Percentiles rank a stretch among this genome's conserved stretches.
Evolutionary conservation across 2,329 filamentous ascomycete species (phyloP).

Genomic region (Trichoderma endophyticum): DNA sequence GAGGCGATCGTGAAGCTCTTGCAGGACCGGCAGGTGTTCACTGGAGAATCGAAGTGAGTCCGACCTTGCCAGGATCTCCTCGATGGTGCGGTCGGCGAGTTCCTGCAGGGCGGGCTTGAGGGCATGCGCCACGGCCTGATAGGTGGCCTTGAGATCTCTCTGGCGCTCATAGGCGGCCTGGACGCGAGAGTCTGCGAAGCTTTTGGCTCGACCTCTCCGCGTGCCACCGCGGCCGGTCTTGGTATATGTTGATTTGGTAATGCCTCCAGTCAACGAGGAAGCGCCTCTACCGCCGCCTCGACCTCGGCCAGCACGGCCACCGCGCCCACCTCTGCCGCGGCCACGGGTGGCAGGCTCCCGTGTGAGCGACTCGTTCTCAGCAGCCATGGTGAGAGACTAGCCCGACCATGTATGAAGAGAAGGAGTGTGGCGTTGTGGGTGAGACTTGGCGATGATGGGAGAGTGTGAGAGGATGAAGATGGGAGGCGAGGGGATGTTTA

Average conservation of each 20-base stretch:
- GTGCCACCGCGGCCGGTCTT: conserved; percentile 39
- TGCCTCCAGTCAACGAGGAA: conserved; percentile 30
- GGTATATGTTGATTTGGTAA: conserved; percentile 33
- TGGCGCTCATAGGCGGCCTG: conserved; percentile 62
- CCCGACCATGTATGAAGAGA: conserved; percentile 32
- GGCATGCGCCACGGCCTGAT: conserved; percentile 58
- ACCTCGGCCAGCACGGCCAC: conserved; percentile 27
- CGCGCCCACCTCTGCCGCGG: conserved; percentile 34
- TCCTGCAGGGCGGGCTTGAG: conserved; percentile 65
- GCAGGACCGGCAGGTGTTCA: conserved; percentile 51
- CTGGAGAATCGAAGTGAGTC: conserved; percentile 50
- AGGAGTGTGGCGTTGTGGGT: not conserved
- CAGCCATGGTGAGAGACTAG: conserved; percentile 35
- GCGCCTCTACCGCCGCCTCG: conserved; percentile 28
- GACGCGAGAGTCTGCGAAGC: conserved; percentile 51
- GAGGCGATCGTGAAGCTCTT: conserved; percentile 43
- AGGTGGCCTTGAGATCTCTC: conserved; percentile 63
- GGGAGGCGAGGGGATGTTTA: not conserved
- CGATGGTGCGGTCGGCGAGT: conserved; percentile 58
- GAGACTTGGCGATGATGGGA: not conserved
- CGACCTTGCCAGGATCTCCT: conserved; percentile 54
- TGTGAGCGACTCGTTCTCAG: conserved; percentile 38
- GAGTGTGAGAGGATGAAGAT: not conserved
- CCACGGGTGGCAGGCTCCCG: conserved; percentile 37
- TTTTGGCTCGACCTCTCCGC: conserved; percentile 53